A percentile compares a stretch with the other conserved stretches of the same genome.
Conservation (phyloP, 768 basidiomycete genomes). For the Lyophyllum decastes region DNA sequence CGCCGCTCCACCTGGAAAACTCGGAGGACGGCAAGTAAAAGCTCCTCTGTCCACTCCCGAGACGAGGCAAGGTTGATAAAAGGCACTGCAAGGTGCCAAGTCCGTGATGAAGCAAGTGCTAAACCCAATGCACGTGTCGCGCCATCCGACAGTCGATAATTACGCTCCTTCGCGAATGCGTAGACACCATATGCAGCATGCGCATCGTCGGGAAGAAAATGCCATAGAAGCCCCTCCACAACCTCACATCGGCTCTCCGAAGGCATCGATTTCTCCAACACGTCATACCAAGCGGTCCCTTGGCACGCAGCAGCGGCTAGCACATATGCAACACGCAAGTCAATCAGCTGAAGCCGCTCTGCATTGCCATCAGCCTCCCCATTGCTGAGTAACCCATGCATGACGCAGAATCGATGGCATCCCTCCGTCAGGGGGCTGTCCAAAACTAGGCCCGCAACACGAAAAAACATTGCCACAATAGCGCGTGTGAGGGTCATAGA, state of each 20-base stretch:
- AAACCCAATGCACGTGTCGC: slow-evolving; percentile 31
- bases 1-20: slow-evolving; percentile 35
- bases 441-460: slow-evolving; percentile 37
- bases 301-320: slow-evolving; percentile 28
- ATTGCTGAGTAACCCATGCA: slow-evolving; percentile 27
- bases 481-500: slow-evolving; percentile 33
- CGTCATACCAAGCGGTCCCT: slow-evolving; percentile 25
- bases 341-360: slow-evolving; percentile 23
- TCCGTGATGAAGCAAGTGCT: slow-evolving; percentile 28
- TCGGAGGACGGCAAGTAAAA: slow-evolving; percentile 40
- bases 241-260: slow-evolving; percentile 27
- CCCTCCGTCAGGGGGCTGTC: slow-evolving; percentile 38
- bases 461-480: slow-evolving; percentile 46
- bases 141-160: slow-evolving; percentile 22
- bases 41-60: slow-evolving; percentile 29
- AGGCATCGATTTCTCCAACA: slow-evolving; percentile 28
- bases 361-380: slow-evolving; percentile 14
- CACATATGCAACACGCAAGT: slow-evolving; percentile 37
- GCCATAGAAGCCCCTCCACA: slow-evolving; percentile 19
- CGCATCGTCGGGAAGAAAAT: slow-evolving; percentile 28
- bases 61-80: slow-evolving; percentile 36
- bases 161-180: slow-evolving; percentile 24
- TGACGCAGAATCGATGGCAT: slow-evolving; percentile 33
- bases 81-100: slow-evolving; percentile 28
- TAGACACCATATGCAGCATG: slow-evolving; percentile 34